Base-by-base conservation (phyloP, 495 filamentous ascomycete species). In the Daldinia vernicosa region DNA sequence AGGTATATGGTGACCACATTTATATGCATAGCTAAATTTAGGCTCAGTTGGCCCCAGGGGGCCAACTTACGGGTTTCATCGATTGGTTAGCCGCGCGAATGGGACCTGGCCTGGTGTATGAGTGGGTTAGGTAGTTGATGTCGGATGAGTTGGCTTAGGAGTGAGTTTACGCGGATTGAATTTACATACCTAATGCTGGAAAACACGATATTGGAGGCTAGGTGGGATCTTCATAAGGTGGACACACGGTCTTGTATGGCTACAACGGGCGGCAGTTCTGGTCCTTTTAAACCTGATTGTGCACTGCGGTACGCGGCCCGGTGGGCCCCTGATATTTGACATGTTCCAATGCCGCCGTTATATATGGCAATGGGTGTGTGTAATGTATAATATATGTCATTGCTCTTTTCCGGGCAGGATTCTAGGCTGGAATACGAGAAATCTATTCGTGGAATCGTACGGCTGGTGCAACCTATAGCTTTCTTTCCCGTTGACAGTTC, bases 11-110 rank as follows among this genome's bases (percentile, higher is more conserved):
- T 27, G 55, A 37, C 12, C 47, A 58, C 26, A 60, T 30, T 60
- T 40, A 32, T 39, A 66, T 59, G 55, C 55, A 60, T 11, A 54
- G 14, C 50, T 53, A 22, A 12, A 60, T 67, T 67, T 67, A 53
- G 43, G 63, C 63, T 60, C n/a, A 56, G 39, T 53, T 37, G 33
- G 12, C 45, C 28, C n/a, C 9, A 12, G 19, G 5, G 43, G n/a
- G 28, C n/a, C 43, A 22, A 47, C 19, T 22, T 24, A 24, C 9
- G 17, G 43, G 19, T 47, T 24, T 39, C 54, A 24, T 57, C 12
- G 32, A 32, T 57, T 57, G 32, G 32, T 40, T 57, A 57, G 14
- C 33, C 17, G 11, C 19, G 12, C 54, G 6, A 57, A 30, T 53
- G 27, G 12, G n/a, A 37, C 12, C 4, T 35, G 33, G 17, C 19